Evolutionary conservation across 805 yeast species (phyloP).

Genomic region (Teunomyces panamensis): DNA sequence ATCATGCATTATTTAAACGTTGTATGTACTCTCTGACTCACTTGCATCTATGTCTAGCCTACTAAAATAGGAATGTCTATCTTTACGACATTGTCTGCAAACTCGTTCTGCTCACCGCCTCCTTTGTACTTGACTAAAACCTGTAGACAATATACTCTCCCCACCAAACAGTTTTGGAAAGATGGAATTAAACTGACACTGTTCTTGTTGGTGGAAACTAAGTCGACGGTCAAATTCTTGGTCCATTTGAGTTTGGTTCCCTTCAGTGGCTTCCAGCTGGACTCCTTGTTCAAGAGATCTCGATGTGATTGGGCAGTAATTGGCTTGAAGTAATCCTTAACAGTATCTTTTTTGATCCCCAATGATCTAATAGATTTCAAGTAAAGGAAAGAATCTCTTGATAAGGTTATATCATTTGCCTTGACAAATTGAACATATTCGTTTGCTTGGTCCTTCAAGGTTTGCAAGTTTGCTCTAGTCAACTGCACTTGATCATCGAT

Average conservation of each 20-base stretch:
- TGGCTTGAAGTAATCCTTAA: conserved; percentile 34
- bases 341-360: conserved; percentile 39
- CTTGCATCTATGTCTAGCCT: conserved; percentile 19
- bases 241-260: conserved; percentile 26
- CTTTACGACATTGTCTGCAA: conserved; percentile 28
- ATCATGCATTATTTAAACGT: background rate
- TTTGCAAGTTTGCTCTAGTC: conserved; percentile 34
- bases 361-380: conserved; percentile 37
- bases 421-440: conserved; percentile 34
- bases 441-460: conserved; percentile 31
- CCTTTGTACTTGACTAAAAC: conserved; percentile 27
- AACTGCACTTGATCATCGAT: conserved; percentile 26
- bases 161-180: conserved; percentile 62
- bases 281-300: conserved; percentile 20
- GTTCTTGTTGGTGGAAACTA: conserved; percentile 41
- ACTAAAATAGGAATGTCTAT: conserved; percentile 38
- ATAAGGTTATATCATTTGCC: conserved; percentile 28
- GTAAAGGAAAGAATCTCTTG: conserved; percentile 33
- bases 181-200: conserved; percentile 54
- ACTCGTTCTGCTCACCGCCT: conserved; percentile 33
- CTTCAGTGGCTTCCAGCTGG: conserved; percentile 29
- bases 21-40: background rate
- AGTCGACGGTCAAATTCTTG: conserved; percentile 37
- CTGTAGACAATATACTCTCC: conserved; percentile 55
- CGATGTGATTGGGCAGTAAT: conserved; percentile 23